Conservation (phyloP, 805 yeast species). For the Candida succiphila region DNA sequence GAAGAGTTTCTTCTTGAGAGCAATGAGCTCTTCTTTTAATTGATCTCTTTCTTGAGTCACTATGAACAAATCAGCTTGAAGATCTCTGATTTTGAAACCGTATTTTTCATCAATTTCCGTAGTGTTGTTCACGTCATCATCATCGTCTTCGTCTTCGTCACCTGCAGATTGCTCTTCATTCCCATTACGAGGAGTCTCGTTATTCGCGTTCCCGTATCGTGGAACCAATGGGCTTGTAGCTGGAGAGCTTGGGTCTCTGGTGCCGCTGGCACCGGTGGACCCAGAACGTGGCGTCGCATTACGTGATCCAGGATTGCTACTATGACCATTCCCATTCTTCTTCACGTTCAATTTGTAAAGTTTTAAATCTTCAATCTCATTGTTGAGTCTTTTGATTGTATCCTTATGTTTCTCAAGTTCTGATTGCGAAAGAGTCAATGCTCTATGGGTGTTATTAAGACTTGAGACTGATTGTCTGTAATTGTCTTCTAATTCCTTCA, state of each 20-base stretch:
- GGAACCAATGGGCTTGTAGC: conserved; percentile 2
- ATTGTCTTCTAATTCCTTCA: conserved; percentile 43
- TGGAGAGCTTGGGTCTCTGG: conserved; percentile 6
- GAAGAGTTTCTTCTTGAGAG: conserved; percentile 47
- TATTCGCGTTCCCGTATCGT: too few species aligned
- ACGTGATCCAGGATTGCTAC: conserved; percentile 15
- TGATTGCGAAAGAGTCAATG: conserved; percentile 61
- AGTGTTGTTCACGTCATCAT: conserved; percentile 20
- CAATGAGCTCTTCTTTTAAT: conserved; percentile 49
- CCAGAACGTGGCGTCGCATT: conserved; percentile 15
- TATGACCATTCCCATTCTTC: conserved; percentile 10
- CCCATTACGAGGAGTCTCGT: background rate
- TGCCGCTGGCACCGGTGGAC: background rate
- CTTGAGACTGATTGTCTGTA: conserved; percentile 65
- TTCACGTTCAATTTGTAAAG: conserved; percentile 32
- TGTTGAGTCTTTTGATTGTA: conserved; percentile 40
- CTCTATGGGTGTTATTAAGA: conserved; percentile 65
- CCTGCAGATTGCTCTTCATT: background rate
- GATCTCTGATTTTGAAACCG: conserved; percentile 67
- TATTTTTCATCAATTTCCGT: conserved; percentile 40
- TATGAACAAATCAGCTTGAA: conserved; percentile 76
- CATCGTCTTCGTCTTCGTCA: conserved; percentile 15
- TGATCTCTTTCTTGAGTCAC: conserved; percentile 79
- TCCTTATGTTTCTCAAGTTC: conserved; percentile 58
- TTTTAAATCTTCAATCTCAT: conserved; percentile 62